Evolutionary conservation across 2,329 filamentous ascomycete species (phyloP), one percentile per base, ranked within the genome.

Genomic region (Pseudopyrenochaeta lycopersici): DNA sequence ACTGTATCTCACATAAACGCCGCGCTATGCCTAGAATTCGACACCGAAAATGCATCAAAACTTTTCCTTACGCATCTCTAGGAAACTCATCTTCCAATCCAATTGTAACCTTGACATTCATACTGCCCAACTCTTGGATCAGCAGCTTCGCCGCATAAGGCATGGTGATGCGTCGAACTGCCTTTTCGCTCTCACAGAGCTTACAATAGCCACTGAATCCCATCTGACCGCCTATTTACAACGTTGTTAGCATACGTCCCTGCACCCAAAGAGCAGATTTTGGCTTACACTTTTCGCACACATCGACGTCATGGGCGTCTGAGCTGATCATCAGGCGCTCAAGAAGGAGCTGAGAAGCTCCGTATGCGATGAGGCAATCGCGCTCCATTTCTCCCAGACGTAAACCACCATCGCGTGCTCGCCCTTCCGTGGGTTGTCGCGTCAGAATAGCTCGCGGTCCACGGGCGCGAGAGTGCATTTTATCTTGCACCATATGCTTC

Each of bases 401-500:
- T 38, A 99, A 82, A 76, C 95, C 95, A 77, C 95, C 95, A 62
- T 96, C 91, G 52, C 94, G 83, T 7, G 93, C 96, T 67, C 95
- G 88, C 82, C 95, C 95, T 80, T 99, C 95, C 0, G 94, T 99
- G 0, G 95, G 95, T 75, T 99, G 95, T 9, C 95, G 88, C 1
- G 95, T 99, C 21, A 99, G 83, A 61, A 97, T 95, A 21, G 94
- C 94, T 11, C 91, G 85, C 0, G 95, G 96, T 0, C 96, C 96
- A 12, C 92, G 89, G 2, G 94, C 88, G 57, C 95, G 91, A 29
- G 91, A 94, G 79, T 99, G 95, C 95, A 99, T 98, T 81, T 99
- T 99, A 76, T 99, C 95, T 76, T 98, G 93, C 3, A 99, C 95
- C 95, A 99, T 99, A 84, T 99, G 95, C 85, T 99, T 99, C 62